Conservation (phyloP, 257 asterid genomes). For the Paulownia fortunei region DNA sequence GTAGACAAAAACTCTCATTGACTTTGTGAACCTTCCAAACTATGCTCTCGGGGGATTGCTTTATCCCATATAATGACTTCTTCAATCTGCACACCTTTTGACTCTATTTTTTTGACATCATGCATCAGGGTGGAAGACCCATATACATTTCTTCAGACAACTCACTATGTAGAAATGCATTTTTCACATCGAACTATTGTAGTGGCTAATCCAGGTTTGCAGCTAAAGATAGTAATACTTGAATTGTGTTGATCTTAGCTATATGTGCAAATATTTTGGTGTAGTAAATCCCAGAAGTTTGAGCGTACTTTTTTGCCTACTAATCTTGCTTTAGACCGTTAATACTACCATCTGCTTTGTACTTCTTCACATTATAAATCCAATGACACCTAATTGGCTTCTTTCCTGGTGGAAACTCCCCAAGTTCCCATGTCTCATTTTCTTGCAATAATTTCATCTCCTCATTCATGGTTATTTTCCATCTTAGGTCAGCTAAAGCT, state of each 20-base stretch:
- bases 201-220: not conserved
- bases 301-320: not conserved
- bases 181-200: conserved; percentile 1
- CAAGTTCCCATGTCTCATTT: not conserved
- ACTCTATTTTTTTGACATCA: too few relatives aligned
- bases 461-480: not conserved
- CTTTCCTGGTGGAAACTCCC: not conserved
- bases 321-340: not conserved
- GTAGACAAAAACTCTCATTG: too few relatives aligned
- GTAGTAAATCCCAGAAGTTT: not conserved
- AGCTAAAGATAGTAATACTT: not conserved
- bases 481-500: not conserved
- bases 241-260: not conserved
- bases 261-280: not conserved
- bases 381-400: not conserved
- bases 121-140: too few relatives aligned
- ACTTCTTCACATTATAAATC: too few relatives aligned
- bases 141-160: too few relatives aligned
- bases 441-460: not conserved
- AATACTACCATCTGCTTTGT: not conserved
- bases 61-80: too few relatives aligned
- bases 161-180: not conserved
- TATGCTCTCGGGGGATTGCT: too few relatives aligned
- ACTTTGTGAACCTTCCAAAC: not conserved
- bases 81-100: too few relatives aligned